These are phyloP conservation scores for Claviceps pusilla DNA, from an alignment of 2,329 filamentous ascomycete species.

Conservation along the genomic window DNA sequence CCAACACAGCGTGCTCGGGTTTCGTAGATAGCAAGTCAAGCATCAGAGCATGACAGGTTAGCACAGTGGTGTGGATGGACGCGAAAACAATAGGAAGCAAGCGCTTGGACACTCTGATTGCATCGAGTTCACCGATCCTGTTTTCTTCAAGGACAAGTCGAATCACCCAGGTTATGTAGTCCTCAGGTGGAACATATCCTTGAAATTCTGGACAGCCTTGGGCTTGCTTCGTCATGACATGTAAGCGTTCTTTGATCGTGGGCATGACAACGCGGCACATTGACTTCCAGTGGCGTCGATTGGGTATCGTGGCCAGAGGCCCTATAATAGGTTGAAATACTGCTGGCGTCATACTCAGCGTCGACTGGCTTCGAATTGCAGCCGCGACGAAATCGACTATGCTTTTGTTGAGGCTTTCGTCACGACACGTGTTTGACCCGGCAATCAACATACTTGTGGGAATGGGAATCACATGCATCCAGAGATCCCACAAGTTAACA, in stretches of 20 bases:
- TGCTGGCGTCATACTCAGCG: slow-evolving; percentile 31
- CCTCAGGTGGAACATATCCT: slow-evolving; percentile 32
- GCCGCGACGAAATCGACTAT: slow-evolving; percentile 35
- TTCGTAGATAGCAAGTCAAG: slow-evolving; percentile 30
- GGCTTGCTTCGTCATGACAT: slow-evolving; percentile 28
- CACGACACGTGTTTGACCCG: slow-evolving; percentile 22
- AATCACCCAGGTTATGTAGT: slow-evolving; percentile 44
- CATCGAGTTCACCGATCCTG: slow-evolving; percentile 26
- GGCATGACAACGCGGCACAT: slow-evolving; percentile 25
- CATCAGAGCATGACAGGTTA: slow-evolving; percentile 33
- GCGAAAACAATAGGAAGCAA: slow-evolving; percentile 43
- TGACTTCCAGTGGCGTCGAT: slow-evolving; percentile 32
- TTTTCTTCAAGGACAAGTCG: slow-evolving; percentile 32
- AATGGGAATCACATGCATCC: slow-evolving; percentile 26
- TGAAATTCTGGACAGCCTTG: slow-evolving; percentile 25
- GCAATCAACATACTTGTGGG: slow-evolving; percentile 30
- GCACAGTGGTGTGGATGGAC: slow-evolving; percentile 41
- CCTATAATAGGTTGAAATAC: slow-evolving; percentile 35
- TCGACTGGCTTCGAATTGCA: slow-evolving; percentile 28
- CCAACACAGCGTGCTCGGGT: slow-evolving; percentile 19
- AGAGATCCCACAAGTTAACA: slow-evolving; percentile 30
- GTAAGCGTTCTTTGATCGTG: slow-evolving; percentile 33
- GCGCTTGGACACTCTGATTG: slow-evolving; percentile 32
- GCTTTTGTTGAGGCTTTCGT: slow-evolving; percentile 29
- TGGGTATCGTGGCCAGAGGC: slow-evolving; percentile 27